Evolutionary conservation across 805 yeast genomes (phyloP).

Genomic region (Zygoascus ofunaensis): DNA sequence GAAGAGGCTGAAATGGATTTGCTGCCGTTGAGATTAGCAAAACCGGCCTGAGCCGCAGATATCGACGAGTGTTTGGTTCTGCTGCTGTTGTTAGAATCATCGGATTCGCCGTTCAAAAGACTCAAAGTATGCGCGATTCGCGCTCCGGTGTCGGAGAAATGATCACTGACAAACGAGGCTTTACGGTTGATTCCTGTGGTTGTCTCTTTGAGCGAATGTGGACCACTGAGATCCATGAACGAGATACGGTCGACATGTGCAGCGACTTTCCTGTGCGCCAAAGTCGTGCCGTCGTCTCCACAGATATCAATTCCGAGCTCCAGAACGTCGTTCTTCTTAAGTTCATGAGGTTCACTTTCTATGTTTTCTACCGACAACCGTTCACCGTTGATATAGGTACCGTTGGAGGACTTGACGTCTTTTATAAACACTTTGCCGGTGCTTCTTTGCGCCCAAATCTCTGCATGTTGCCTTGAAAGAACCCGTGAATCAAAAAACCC

Average conservation of each 20-base stretch:
- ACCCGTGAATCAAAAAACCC: slow-evolving; percentile 95
- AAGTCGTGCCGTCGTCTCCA: slow-evolving; percentile 36
- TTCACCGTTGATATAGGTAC: slow-evolving; percentile 78
- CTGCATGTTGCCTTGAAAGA: slow-evolving; percentile 88
- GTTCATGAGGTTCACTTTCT: slow-evolving; percentile 45
- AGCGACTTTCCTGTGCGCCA: slow-evolving; percentile 77
- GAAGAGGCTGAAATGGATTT: neutral
- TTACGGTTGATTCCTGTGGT: neutral
- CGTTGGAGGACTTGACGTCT: slow-evolving; percentile 88
- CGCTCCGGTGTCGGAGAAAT: neutral
- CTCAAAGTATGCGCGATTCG: neutral
- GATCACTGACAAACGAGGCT: neutral
- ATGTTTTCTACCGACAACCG: slow-evolving; percentile 53
- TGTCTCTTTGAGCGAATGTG: neutral
- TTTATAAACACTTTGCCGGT: slow-evolving; percentile 62
- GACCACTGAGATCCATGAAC: slow-evolving; percentile 36
- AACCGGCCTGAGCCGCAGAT: neutral
- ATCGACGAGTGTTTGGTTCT: neutral
- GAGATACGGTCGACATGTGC: slow-evolving; percentile 71
- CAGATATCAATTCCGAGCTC: slow-evolving; percentile 84
- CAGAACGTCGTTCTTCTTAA: slow-evolving; percentile 76
- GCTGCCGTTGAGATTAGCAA: neutral
- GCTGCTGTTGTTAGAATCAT: slow-evolving; percentile 2
- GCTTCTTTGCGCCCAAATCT: slow-evolving; percentile 59
- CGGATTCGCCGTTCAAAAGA: neutral